phyloP scores from a whole-genome alignment of 2,329 filamentous ascomycete genomes.

The Microdochium trichocladiopsis region DNA sequence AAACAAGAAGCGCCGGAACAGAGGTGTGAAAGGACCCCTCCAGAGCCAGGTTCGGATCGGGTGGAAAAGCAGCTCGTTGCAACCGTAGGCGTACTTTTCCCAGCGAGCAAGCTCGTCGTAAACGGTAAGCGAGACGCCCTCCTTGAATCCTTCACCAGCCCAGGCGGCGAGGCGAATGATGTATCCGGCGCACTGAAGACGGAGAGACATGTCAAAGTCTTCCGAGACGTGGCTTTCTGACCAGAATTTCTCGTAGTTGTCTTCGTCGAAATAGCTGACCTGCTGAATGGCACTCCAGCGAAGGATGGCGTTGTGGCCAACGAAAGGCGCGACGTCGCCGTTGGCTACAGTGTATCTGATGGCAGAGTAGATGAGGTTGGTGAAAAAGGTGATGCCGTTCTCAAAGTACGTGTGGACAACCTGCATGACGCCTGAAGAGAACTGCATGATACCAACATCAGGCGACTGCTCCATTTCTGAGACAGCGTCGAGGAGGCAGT shows the following conservation, averaged over 20 bases:
- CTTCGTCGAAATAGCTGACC: conserved; percentile 47
- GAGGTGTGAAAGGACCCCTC: conserved; percentile 56
- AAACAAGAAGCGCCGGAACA: conserved; percentile 54
- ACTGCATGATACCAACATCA: conserved; percentile 66
- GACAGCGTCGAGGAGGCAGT: conserved; percentile 63
- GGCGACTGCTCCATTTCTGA: conserved; percentile 65
- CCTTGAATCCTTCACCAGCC: conserved; percentile 63
- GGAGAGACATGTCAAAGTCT: conserved; percentile 70
- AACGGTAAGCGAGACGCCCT: conserved; percentile 66
- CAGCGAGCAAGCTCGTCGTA: conserved; percentile 67
- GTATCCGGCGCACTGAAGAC: conserved; percentile 62
- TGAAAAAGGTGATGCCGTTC: conserved; percentile 67
- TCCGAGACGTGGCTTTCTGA: conserved; percentile 71
- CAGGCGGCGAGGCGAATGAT: conserved; percentile 63
- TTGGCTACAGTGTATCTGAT: conserved; percentile 65
- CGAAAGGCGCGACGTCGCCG: conserved; percentile 68
- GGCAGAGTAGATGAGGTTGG: conserved; percentile 68
- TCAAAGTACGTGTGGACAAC: conserved; percentile 68
- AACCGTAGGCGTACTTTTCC: conserved; percentile 69
- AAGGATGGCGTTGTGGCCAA: conserved; percentile 71
- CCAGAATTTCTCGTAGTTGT: conserved; percentile 62
- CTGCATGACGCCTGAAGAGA: conserved; percentile 70
- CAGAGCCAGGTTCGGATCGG: conserved; percentile 56
- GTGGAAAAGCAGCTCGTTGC: conserved; percentile 65
- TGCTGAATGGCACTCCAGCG: conserved; percentile 61